These are phyloP conservation scores for Paramecium pentaurelia DNA, from an alignment of 73 alveolate genomes.

Conservation along the genomic window DNA sequence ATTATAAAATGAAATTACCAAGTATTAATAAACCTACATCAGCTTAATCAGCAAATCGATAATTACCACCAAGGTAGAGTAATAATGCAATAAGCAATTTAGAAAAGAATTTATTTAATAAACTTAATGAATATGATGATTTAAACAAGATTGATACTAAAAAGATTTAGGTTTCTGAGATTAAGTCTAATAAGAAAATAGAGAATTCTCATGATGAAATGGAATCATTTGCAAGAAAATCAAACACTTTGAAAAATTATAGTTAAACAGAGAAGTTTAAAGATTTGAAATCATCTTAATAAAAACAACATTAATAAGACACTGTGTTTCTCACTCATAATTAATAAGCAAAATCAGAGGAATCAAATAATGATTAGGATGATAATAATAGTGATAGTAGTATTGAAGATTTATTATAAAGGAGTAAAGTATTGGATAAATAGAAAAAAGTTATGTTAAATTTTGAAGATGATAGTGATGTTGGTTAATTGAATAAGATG, in stretches of 20 bases:
- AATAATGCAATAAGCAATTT: background rate
- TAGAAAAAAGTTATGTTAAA: background rate
- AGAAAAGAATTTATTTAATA: background rate
- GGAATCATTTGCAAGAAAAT: background rate
- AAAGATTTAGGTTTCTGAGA: background rate
- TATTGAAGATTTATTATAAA: background rate
- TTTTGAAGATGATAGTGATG: background rate
- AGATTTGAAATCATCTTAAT: background rate
- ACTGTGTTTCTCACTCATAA: background rate
- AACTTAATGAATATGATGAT: conserved; percentile 20
- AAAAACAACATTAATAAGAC: background rate
- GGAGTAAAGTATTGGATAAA: background rate
- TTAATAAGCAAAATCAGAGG: background rate
- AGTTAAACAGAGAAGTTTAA: background rate
- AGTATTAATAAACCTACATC: conserved; percentile 5
- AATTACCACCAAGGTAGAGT: background rate
- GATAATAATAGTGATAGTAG: background rate
- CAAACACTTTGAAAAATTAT: background rate
- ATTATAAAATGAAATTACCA: conserved; percentile 4
- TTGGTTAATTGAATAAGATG: background rate
- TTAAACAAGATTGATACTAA: background rate
- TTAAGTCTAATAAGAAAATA: background rate
- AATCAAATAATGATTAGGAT: background rate
- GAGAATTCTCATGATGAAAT: background rate
- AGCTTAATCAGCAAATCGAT: background rate